Percentiles rank a stretch among this genome's conserved stretches.
Conservation (phyloP, 257 asterid genomes). For the Solanum neorickii region DNA sequence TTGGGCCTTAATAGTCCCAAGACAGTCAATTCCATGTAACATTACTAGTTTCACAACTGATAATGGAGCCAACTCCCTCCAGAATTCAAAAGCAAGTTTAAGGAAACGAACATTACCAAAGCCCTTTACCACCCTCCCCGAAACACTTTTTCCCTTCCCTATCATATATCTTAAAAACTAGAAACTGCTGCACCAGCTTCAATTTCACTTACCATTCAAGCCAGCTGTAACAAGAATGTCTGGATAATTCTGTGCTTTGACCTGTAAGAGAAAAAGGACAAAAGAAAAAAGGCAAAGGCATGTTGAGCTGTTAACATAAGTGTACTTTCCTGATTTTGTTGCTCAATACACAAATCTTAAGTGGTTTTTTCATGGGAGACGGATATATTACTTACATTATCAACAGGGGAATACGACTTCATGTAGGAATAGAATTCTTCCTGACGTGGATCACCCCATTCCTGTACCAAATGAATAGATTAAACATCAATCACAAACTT, state of each 20-base stretch:
- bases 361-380: neutral
- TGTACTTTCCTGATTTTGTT: neutral
- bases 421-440: slow-evolving; percentile 81
- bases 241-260: slow-evolving; percentile 68
- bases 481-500: neutral
- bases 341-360: neutral
- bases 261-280: slow-evolving; percentile 29
- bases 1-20: neutral
- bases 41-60: neutral
- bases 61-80: neutral
- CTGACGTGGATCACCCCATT: slow-evolving; percentile 98
- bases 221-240: slow-evolving; percentile 85
- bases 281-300: slow-evolving; percentile 4
- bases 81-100: neutral
- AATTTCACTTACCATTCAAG: slow-evolving; percentile 58
- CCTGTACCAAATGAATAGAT: slow-evolving; percentile 42
- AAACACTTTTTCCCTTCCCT: neutral
- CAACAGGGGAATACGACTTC: slow-evolving; percentile 95
- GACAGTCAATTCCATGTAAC: neutral
- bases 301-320: neutral
- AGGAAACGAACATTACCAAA: neutral
- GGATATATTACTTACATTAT: slow-evolving; percentile 48
- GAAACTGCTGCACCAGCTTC: neutral
- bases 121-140: neutral
- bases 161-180: neutral